phyloP scores from a whole-genome alignment of 2,329 filamentous ascomycete genomes.

The Fusarium newnesense region DNA sequence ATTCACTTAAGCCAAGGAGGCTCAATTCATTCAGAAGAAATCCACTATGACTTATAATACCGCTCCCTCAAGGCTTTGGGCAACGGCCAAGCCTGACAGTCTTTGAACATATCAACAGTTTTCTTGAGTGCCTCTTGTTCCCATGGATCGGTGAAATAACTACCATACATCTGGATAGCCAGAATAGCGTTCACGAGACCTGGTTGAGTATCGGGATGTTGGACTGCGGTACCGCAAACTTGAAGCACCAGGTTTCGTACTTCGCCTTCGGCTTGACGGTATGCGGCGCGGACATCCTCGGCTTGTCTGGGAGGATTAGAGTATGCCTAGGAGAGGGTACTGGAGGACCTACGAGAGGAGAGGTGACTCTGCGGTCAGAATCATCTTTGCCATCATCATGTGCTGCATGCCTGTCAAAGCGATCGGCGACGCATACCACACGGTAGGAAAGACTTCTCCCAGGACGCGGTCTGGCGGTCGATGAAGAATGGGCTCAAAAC shows the following conservation, averaged over 20 bases:
- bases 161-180: conserved; percentile 32
- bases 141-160: conserved; percentile 38
- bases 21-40: background rate
- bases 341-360: conserved; percentile 4
- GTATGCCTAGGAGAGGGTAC: rapidly evolving
- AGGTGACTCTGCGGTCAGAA: conserved; percentile 28
- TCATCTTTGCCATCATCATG: conserved; percentile 42
- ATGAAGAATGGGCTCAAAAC: conserved; percentile 23
- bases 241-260: conserved; percentile 30
- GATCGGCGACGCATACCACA: conserved; percentile 35
- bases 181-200: conserved; percentile 31
- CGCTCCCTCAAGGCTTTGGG: conserved; percentile 12
- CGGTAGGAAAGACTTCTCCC: conserved; percentile 32
- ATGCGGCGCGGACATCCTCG: conserved; percentile 18
- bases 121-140: conserved; percentile 31
- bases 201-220: conserved; percentile 23
- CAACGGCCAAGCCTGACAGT: conserved; percentile 34
- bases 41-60: background rate
- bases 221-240: conserved; percentile 32
- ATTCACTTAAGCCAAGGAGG: background rate
- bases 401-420: conserved; percentile 38
- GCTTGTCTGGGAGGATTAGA: background rate
- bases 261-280: conserved; percentile 21
- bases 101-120: conserved; percentile 32
- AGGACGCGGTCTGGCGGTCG: conserved; percentile 5